These are phyloP conservation scores for Podospora australis DNA, from an alignment of 495 filamentous ascomycete species.

Conservation along the genomic window DNA sequence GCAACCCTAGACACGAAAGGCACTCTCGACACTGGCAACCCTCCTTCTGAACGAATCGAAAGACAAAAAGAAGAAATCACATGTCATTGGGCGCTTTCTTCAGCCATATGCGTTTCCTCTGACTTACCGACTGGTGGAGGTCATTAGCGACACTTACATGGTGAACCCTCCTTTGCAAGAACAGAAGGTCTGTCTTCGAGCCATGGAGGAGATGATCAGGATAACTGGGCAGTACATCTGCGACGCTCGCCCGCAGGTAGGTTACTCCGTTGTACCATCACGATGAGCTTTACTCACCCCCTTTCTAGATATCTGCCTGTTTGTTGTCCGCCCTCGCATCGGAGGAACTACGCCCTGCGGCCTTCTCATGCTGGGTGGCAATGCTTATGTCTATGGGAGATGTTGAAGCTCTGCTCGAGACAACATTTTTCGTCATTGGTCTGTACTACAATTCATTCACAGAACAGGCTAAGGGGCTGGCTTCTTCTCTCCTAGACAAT, in stretches of 20 bases:
- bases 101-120: slow-evolving; percentile 83
- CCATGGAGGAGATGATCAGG: slow-evolving; percentile 81
- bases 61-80: slow-evolving; percentile 44
- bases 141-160: slow-evolving; percentile 64
- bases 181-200: slow-evolving; percentile 67
- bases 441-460: slow-evolving; percentile 70
- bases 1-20: slow-evolving; percentile 46
- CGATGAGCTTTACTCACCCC: neutral
- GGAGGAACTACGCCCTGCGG: slow-evolving; percentile 62
- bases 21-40: slow-evolving; percentile 60
- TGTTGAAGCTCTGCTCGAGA: slow-evolving; percentile 69
- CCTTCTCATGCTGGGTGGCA: slow-evolving; percentile 76
- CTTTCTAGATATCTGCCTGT: slow-evolving; percentile 69
- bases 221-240: slow-evolving; percentile 61
- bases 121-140: slow-evolving; percentile 72
- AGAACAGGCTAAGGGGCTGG: slow-evolving; percentile 48
- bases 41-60: slow-evolving; percentile 50
- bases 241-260: slow-evolving; percentile 79
- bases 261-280: slow-evolving; percentile 14
- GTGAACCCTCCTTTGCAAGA: slow-evolving; percentile 49
- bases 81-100: slow-evolving; percentile 69
- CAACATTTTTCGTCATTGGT: slow-evolving; percentile 79
- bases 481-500: slow-evolving; percentile 53
- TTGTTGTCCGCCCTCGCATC: slow-evolving; percentile 75
- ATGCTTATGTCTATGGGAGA: slow-evolving; percentile 77